Base-by-base conservation (phyloP, 805 yeast species). In the Spathaspora passalidarum region DNA sequence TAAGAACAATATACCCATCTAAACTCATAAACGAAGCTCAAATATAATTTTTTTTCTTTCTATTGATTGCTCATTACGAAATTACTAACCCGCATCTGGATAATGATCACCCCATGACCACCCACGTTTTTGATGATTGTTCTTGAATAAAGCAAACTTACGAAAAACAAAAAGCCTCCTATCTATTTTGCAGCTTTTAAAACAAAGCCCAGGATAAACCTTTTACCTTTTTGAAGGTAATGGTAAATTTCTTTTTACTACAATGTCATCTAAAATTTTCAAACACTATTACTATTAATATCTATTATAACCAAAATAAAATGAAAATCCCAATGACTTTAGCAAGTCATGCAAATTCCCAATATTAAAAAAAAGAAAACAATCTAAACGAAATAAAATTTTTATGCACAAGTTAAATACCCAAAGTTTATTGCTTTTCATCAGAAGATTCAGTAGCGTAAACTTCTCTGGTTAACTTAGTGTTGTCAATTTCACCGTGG, bases 401-500 rank as follows among this genome's bases (percentile, higher is more conserved):
- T 29, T 29, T 29, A 29, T 29, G 34, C 34, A 29, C 34, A 29
- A 29, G 34, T 29, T 29, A 29, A 18, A 19, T 36, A 29, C 13
- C 6, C 7, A 29, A 18, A 36, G 23, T 22, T 36, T 20, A 36
- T 41, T 32, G 20, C 44, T 41, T 41, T 46, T 66, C 73, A 40
- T 34, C 44, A 32, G 71, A 63, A 36, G 38, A 36, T 35, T 58
- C 62, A 10, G 60, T 49, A 43, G 58, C 54, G 52, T 67, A 69
- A 61, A 75, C 68, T 52, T 69, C 76, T 51, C 56, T 63, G 45
- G 61, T 64, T 44, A 69, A 52, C 53, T 66, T 69, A 51, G 76
- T 69, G 43, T 73, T 55, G 56, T 72, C 76, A 55, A 83, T 66
- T 73, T 89, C 96, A 62, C 83, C 96, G 63, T 89, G 96, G 60